Evolutionary conservation across 306 rosid species (phyloP).

Genomic region (Pyrus pyrifolia): DNA sequence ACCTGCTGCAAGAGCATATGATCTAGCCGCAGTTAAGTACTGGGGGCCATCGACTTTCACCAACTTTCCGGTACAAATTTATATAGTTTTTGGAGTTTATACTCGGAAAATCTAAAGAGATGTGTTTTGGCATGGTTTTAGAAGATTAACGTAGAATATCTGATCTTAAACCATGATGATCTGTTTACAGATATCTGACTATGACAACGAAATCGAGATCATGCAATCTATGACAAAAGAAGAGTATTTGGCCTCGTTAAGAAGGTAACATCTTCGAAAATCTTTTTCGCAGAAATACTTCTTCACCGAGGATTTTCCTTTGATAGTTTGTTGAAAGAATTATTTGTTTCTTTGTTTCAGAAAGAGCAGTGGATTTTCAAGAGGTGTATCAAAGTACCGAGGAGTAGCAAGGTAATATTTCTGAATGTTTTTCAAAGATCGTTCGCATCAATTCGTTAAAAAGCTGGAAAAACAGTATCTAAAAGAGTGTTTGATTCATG

Average conservation of each 20-base stretch:
- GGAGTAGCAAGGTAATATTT: conserved; percentile 63
- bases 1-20: conserved; percentile 91
- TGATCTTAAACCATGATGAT: not conserved
- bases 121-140: too few relatives aligned
- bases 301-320: not conserved
- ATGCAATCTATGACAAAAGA: conserved; percentile 75
- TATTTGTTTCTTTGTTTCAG: conserved; percentile 23
- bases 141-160: not conserved
- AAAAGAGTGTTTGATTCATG: not conserved
- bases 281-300: not conserved
- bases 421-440: too few relatives aligned
- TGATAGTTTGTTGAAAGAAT: not conserved
- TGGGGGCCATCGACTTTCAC: conserved; percentile 85
- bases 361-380: conserved; percentile 92
- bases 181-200: conserved; percentile 50
- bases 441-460: too few relatives aligned
- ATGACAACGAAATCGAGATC: conserved; percentile 58
- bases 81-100: not conserved
- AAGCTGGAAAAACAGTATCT: not conserved
- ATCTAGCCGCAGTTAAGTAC: conserved; percentile 83
- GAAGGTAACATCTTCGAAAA: conserved; percentile 48
- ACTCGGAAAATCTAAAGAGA: not conserved
- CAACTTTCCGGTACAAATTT: conserved; percentile 61
- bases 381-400: conserved; percentile 86
- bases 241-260: conserved; percentile 79